Percentiles rank a stretch among this genome's conserved stretches.
These are phyloP conservation scores for Paraconiothyrium brasiliense DNA, from an alignment of 2,329 filamentous ascomycete genomes.

Conservation along the genomic window DNA sequence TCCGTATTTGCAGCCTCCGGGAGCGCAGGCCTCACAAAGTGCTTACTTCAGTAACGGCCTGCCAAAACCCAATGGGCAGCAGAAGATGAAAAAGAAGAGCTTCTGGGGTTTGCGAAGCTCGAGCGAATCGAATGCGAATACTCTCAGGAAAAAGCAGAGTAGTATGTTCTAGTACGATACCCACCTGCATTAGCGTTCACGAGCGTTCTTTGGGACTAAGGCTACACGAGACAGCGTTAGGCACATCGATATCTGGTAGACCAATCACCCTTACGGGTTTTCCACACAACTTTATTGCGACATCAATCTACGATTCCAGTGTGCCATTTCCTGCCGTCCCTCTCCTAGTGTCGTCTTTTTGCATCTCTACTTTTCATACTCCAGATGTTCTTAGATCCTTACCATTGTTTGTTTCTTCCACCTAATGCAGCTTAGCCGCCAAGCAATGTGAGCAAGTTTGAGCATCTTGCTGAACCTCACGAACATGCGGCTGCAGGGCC, in stretches of 20 bases:
- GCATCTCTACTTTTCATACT: neutral
- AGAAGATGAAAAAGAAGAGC: conserved; percentile 48
- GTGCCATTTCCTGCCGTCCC: neutral
- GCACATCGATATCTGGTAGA: neutral
- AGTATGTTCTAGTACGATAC: conserved; percentile 51
- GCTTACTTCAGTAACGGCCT: conserved; percentile 48
- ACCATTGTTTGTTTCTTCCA: neutral
- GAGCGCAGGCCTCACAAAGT: conserved; percentile 42
- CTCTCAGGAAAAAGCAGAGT: conserved; percentile 55
- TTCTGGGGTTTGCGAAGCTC: conserved; percentile 48
- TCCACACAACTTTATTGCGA: neutral
- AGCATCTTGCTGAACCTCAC: conserved; percentile 19
- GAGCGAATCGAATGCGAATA: conserved; percentile 42
- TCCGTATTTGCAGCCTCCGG: conserved; percentile 43
- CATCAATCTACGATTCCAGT: neutral
- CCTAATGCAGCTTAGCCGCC: conserved; percentile 27
- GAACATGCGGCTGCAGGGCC: conserved; percentile 12
- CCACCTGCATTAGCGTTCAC: conserved; percentile 18
- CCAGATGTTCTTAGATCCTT: neutral
- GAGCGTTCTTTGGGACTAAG: conserved; percentile 13
- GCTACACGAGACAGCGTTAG: conserved; percentile 21
- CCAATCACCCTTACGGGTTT: neutral
- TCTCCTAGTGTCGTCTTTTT: neutral
- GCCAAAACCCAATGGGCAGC: conserved; percentile 34
- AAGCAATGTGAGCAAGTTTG: conserved; percentile 36